Evolutionary conservation across 2,329 filamentous ascomycete genomes (phyloP), one percentile per base, ranked within the genome.

Genomic region (Zymoseptoria pseudotritici): DNA sequence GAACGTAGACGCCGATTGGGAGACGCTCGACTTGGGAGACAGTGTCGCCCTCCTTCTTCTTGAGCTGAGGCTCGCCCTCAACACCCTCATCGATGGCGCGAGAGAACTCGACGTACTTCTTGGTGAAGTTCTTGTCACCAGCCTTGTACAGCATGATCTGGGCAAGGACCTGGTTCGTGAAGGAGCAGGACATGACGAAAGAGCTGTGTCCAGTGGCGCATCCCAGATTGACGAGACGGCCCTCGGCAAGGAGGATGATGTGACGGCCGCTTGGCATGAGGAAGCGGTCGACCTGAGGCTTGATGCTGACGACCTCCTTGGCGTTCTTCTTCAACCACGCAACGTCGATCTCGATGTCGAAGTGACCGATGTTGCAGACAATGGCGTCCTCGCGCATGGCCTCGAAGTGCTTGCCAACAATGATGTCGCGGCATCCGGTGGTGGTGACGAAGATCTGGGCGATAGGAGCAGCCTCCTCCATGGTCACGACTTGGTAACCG

Each of bases 161-260:
- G 70, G 94, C 94, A 77, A 99, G 90, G 73, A 97, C 94, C 86
- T 99, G 94, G 89, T 99, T 99, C 86, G 92, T 96, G 89, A 99
- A 99, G 67, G 93, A 97, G 89, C 94, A 99, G 72, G 92, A 97
- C 94, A 99, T 97, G 84, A 99, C 94, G 80, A 99, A 99, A 57
- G 93, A 97, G 70, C 92, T 96, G 89, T 99, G 94, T 70, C 94
- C 94, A 67, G 94, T 99, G 76, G 94, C 94, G 80, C 94, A 99
- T 79, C 94, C 94, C 72, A 99, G 85, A 88, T 99, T 99, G 82
- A 99, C 94, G 68, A 99, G 89, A 83, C 94, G 93, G 71, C 94
- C 94, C 84, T 97, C 94, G 66, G 94, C 94, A 67, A 99, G 87
- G 73, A 99, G 91, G 80, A 99, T 96, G 84, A 99, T 92, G 86